phyloP scores from a whole-genome alignment of 352 stramenopile genomes.

The Hyaloperonospora brassicae region DNA sequence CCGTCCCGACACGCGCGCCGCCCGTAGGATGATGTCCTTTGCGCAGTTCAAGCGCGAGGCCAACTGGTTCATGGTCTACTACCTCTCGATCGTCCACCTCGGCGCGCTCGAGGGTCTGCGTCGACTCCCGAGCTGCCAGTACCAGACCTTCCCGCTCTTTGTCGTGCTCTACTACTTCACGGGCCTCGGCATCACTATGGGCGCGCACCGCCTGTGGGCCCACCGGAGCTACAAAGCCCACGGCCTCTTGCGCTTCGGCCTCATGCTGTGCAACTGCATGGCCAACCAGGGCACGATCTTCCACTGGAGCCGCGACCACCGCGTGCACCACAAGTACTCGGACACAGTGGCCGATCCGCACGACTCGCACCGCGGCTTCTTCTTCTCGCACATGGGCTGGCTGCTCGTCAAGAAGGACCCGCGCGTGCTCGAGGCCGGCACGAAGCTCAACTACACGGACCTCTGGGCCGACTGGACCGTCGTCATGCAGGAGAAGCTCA shows the following conservation, averaged over 20 bases:
- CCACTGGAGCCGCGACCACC: constrained; percentile 97
- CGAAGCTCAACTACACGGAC: constrained; percentile 95
- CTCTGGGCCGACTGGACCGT: constrained; percentile 94
- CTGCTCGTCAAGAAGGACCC: constrained; percentile 96
- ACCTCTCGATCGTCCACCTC: constrained; percentile 91
- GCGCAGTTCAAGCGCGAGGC: constrained; percentile 77
- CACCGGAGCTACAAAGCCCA: constrained; percentile 94
- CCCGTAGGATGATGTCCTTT: constrained; percentile 53
- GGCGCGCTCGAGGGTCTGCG: constrained; percentile 82
- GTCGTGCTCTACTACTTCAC: constrained; percentile 92
- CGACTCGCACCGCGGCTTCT: constrained; percentile 96
- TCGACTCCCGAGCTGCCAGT: constrained; percentile 73
- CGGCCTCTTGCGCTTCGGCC: constrained; percentile 85
- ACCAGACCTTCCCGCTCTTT: constrained; percentile 84
- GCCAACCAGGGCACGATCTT: constrained; percentile 98
- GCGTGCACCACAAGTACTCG: constrained; percentile 98
- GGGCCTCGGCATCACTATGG: constrained; percentile 96
- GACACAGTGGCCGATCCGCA: constrained; percentile 92
- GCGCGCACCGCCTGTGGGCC: constrained; percentile 95
- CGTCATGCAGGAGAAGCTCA: constrained; percentile 93
- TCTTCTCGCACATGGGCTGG: constrained; percentile 99
- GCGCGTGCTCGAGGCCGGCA: constrained; percentile 81
- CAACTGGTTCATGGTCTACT: constrained; percentile 98
- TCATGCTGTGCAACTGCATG: constrained; percentile 97
- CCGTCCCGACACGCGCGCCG: neutral